These are phyloP conservation scores for Xylariaceae sp. DNA, from an alignment of 2,329 filamentous ascomycete species.

Conservation along the genomic window DNA sequence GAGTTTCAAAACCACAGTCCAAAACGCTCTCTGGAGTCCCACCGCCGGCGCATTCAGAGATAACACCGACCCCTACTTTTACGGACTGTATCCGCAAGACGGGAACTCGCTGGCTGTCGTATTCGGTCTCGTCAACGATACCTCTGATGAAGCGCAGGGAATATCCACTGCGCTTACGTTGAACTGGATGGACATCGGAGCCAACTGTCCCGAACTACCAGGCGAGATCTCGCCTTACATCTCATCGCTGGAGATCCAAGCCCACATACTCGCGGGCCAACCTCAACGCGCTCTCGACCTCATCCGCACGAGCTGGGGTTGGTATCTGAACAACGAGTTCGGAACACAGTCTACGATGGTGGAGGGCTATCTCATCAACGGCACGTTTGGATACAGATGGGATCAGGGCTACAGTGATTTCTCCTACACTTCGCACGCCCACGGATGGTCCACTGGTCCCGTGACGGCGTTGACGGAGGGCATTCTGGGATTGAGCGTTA, in stretches of 20 bases:
- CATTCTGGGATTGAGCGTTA: slow-evolving; percentile 40
- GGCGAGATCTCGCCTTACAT: slow-evolving; percentile 57
- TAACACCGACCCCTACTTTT: slow-evolving; percentile 38
- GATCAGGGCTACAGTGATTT: slow-evolving; percentile 48
- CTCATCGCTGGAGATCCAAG: slow-evolving; percentile 56
- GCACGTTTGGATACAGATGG: slow-evolving; percentile 54
- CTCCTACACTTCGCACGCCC: slow-evolving; percentile 45
- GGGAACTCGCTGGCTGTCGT: slow-evolving; percentile 54
- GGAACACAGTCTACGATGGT: slow-evolving; percentile 57
- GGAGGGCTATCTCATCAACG: slow-evolving; percentile 55
- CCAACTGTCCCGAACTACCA: slow-evolving; percentile 52
- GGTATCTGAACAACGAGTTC: slow-evolving; percentile 54
- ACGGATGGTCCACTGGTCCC: slow-evolving; percentile 48
- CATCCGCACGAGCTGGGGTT: slow-evolving; percentile 55
- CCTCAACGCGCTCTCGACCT: slow-evolving; percentile 51
- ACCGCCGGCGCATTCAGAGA: slow-evolving; percentile 49
- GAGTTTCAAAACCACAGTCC: slow-evolving; percentile 41
- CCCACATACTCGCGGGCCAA: slow-evolving; percentile 46
- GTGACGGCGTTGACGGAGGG: slow-evolving; percentile 42
- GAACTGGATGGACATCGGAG: slow-evolving; percentile 55
- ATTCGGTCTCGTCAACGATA: slow-evolving; percentile 40
- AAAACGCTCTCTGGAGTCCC: slow-evolving; percentile 45
- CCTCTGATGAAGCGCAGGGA: slow-evolving; percentile 29
- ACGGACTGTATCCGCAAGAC: slow-evolving; percentile 55
- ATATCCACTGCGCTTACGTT: slow-evolving; percentile 43